Evolutionary conservation across 2,329 filamentous ascomycete species (phyloP), one percentile per base, ranked within the genome.

Genomic region (Drechslerella dactyloides): DNA sequence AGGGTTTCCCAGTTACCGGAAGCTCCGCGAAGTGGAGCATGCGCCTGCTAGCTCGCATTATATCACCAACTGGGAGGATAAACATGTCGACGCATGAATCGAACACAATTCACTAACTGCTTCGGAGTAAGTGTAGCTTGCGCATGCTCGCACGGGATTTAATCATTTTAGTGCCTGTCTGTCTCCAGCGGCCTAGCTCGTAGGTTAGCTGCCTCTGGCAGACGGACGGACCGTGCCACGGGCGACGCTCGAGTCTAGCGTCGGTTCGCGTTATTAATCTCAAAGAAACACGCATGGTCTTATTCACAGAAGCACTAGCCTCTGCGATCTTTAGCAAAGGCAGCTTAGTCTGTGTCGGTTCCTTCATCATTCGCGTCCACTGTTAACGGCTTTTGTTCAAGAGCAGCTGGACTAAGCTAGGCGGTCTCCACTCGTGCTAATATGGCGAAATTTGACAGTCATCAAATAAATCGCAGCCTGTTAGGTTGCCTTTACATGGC

Each of bases 381-480:
- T 8, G 27, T 33, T 33, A 65, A 58, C 62, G 61, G 48, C 42
- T 63, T 53, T 44, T 58, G 46, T 56, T 30, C 55, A 59, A 54
- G 27, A 33, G 8, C 27, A 33, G 27, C 27, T 3, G 27, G 27
- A 33, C 19, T 23, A 17, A 48, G 44, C 17, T 48, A 48, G 44
- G 15, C 44, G 15, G 44, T 23, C 58, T 48, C 50, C 37, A 63
- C 50, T 42, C 40, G 27, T 53, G 40, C 57, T 64, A 70, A 64
- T 70, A 70, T 70, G 66, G 66, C 66, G 66, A 70, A 70, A 70
- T 70, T 70, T 63, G 59, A 58, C 62, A 55, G 66, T 59, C 59
- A 70, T 70, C 52, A 63, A 64, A 54, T 37, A 70, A 64, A 59
- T 63, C n/a, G 17, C 8, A 48, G 44, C n/a, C 44, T 21, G 8